Percentiles rank a stretch among this genome's conserved stretches.
These are phyloP conservation scores for Graphilbum fragrans DNA, from an alignment of 2,329 filamentous ascomycete genomes.

Conservation along the genomic window DNA sequence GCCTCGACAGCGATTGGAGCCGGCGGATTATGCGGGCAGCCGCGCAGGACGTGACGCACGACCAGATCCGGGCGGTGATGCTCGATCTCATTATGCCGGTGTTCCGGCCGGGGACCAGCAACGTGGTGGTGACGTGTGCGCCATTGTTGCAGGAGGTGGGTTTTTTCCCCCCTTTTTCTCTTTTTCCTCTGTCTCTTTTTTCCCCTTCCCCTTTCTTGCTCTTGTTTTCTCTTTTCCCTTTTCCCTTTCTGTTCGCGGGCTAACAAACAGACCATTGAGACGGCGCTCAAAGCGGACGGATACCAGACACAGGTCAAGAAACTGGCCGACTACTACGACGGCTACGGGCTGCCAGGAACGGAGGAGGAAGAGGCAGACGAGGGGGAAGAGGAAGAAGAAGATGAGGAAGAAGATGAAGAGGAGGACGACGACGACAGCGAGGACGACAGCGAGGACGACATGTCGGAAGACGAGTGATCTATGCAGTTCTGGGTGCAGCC, in stretches of 20 bases:
- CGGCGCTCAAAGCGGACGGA: conserved; percentile 60
- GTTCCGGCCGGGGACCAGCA: conserved; percentile 69
- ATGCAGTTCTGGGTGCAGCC: no score
- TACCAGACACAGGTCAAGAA: conserved; percentile 68
- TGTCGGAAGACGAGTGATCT: neutral
- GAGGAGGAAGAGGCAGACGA: conserved; percentile 49
- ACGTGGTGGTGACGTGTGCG: conserved; percentile 81
- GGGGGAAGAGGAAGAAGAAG: conserved; percentile 49
- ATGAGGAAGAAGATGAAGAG: conserved; percentile 38
- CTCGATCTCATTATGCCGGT: conserved; percentile 63
- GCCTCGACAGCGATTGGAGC: conserved; percentile 65
- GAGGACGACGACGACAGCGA: conserved; percentile 16
- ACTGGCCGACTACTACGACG: conserved; percentile 73
- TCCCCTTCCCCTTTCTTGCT: neutral
- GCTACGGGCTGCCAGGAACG: conserved; percentile 65
- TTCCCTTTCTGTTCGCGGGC: neutral
- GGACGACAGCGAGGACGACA: neutral
- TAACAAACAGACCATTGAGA: conserved; percentile 52
- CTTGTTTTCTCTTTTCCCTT: neutral
- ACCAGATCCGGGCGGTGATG: conserved; percentile 67
- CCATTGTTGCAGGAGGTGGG: conserved; percentile 74
- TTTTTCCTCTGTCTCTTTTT: neutral
- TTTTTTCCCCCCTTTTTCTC: conserved; percentile 9
- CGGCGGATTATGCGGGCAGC: conserved; percentile 68
- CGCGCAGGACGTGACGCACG: conserved; percentile 61